A percentile compares a stretch with the other conserved stretches of the same genome.
Conservation (phyloP, 345 rosid species). For the Tarenaya hassleriana region DNA sequence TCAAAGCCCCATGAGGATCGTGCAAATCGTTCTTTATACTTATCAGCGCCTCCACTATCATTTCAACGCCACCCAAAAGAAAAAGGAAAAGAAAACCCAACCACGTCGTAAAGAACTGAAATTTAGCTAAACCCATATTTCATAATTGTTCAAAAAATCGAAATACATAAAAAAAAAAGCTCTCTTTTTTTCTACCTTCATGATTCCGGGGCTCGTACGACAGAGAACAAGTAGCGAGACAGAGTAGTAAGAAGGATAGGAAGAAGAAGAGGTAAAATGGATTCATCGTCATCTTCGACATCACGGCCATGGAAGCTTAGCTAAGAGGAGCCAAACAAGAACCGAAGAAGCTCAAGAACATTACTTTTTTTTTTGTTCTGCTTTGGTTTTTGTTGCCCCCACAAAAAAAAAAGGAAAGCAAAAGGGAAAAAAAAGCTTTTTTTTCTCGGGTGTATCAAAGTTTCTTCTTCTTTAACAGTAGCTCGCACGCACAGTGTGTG, state of each 20-base stretch:
- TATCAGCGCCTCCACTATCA: slow-evolving; percentile 77
- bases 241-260: slow-evolving; percentile 21
- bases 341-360: slow-evolving; percentile 18
- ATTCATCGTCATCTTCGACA: slow-evolving; percentile 7
- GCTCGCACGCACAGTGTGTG: background rate
- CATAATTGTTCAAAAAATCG: slow-evolving; percentile 1
- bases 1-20: slow-evolving; percentile 79
- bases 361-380: slow-evolving; percentile 2
- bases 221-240: slow-evolving; percentile 25
- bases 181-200: slow-evolving; percentile 50
- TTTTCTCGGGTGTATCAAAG: slow-evolving; percentile 22
- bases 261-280: slow-evolving; percentile 27
- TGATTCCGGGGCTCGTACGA: slow-evolving; percentile 80
- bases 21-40: slow-evolving; percentile 43
- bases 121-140: too few species aligned
- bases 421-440: slow-evolving; percentile 19
- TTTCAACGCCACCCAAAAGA: too few species aligned
- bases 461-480: slow-evolving; percentile 14
- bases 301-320: slow-evolving; percentile 10
- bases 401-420: slow-evolving; percentile 30
- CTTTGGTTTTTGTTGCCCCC: slow-evolving; percentile 21
- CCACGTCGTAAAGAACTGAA: too few species aligned
- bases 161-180: background rate
- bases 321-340: background rate
- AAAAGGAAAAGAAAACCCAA: slow-evolving; percentile 11